These are phyloP conservation scores for Coemansia interrupta DNA, from an alignment of 192 early-diverging fungal species.

Conservation along the genomic window DNA sequence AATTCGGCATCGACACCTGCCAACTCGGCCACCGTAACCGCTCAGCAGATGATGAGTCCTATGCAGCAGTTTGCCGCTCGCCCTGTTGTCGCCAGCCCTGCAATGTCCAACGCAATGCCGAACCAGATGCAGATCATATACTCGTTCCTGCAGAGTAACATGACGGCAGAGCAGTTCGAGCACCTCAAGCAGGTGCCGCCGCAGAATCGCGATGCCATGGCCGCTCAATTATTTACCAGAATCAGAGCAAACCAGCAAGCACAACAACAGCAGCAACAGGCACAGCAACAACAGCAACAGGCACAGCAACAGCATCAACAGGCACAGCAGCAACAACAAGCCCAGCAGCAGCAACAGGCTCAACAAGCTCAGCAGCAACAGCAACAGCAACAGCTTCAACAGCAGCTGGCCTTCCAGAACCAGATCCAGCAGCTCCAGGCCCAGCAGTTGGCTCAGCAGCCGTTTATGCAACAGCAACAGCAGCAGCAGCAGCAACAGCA, in stretches of 20 bases:
- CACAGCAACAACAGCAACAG: conserved; percentile 11
- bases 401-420: background rate
- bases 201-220: conserved; percentile 20
- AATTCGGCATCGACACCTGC: background rate
- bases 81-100: conserved; percentile 26
- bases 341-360: conserved; percentile 11
- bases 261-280: conserved; percentile 14
- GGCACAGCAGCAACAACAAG: conserved; percentile 6
- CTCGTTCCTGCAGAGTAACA: conserved; percentile 5
- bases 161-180: conserved; percentile 23
- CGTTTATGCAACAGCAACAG: conserved; percentile 8
- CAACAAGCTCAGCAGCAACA: conserved; percentile 12
- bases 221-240: background rate
- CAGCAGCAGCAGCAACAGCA: conserved; percentile 19
- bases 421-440: background rate
- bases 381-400: conserved; percentile 9
- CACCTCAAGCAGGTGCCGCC: conserved; percentile 13
- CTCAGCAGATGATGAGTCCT: conserved; percentile 39
- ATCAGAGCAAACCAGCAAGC: conserved; percentile 4
- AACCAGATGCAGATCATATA: conserved; percentile 10
- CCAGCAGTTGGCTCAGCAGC: conserved; percentile 20
- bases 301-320: conserved; percentile 17
- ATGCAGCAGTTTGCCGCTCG: conserved; percentile 29
- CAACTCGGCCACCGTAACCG: background rate
- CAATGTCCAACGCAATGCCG: conserved; percentile 7